Evolutionary conservation across 2,329 filamentous ascomycete species (phyloP).

Genomic region (Mycosphaerella arachidis): DNA sequence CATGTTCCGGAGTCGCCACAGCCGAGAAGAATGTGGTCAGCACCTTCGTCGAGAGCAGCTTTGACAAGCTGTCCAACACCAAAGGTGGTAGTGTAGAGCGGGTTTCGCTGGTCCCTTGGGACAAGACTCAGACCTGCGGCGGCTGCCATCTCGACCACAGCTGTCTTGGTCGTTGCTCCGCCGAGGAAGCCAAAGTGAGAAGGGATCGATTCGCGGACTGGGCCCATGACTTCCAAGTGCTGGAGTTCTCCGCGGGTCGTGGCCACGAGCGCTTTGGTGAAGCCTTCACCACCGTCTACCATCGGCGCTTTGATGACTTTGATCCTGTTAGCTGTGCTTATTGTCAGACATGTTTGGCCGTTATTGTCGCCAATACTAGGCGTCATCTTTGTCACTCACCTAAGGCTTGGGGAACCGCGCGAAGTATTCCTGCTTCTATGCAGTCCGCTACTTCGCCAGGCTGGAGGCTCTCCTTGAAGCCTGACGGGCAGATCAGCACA

Average conservation of each 20-base stretch:
- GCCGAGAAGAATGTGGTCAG: constrained; percentile 46
- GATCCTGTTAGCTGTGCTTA: constrained; percentile 17
- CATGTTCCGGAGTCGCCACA: constrained; percentile 54
- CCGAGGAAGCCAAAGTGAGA: constrained; percentile 48
- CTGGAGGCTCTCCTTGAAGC: constrained; percentile 52
- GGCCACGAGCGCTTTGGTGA: constrained; percentile 45
- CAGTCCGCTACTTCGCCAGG: constrained; percentile 48
- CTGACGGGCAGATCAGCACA: constrained; percentile 50
- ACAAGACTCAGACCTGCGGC: constrained; percentile 51
- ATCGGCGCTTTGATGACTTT: constrained; percentile 47
- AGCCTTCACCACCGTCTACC: constrained; percentile 52
- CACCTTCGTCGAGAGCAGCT: constrained; percentile 45
- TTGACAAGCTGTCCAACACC: constrained; percentile 49
- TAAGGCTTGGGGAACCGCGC: constrained; percentile 34
- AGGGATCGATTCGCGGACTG: constrained; percentile 38
- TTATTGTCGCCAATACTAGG: background rate
- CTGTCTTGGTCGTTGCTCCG: constrained; percentile 35
- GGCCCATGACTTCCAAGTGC: constrained; percentile 41
- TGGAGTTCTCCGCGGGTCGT: constrained; percentile 41
- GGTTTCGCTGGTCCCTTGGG: constrained; percentile 42
- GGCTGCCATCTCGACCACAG: constrained; percentile 52
- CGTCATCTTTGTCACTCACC: background rate
- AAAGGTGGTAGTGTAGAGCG: constrained; percentile 48
- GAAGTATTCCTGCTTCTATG: constrained; percentile 47
- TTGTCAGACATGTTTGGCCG: background rate